Percentiles rank a stretch among this genome's conserved stretches.
These are phyloP conservation scores for Comarum palustre DNA, from an alignment of 306 rosid genomes.

Conservation along the genomic window DNA sequence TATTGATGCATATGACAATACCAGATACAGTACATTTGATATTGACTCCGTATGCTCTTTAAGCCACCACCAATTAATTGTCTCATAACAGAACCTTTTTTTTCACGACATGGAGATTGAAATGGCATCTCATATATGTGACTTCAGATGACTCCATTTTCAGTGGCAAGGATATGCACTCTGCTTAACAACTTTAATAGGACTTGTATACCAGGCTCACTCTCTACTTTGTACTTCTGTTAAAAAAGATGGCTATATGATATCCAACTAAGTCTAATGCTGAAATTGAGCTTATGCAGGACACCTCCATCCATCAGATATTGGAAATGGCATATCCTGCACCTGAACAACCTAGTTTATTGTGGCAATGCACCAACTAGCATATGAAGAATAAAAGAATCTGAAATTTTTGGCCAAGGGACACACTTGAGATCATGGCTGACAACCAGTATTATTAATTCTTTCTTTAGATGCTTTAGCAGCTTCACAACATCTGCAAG, in stretches of 20 bases:
- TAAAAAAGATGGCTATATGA: too few species aligned
- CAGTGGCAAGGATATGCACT: neutral
- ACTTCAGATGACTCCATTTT: neutral
- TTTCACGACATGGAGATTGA: neutral
- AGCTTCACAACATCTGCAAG: constrained; percentile 87
- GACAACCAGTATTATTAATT: constrained; percentile 74
- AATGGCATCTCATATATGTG: neutral
- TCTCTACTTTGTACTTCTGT: neutral
- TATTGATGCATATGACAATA: neutral
- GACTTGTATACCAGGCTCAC: neutral
- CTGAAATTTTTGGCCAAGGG: constrained; percentile 6
- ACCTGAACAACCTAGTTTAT: neutral
- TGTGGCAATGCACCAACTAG: neutral
- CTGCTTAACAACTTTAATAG: neutral
- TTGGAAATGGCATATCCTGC: neutral
- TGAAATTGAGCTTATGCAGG: neutral
- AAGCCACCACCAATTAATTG: neutral
- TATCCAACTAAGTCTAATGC: neutral
- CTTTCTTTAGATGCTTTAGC: constrained; percentile 72
- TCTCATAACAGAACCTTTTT: neutral
- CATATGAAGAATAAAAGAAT: constrained; percentile 18
- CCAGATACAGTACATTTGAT: neutral
- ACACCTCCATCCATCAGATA: neutral
- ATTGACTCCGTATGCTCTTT: constrained; percentile 1
- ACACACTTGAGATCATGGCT: constrained; percentile 85